Evolutionary conservation across 805 yeast genomes (phyloP), one percentile per base, ranked within the genome.

Genomic region (Metschnikowia rubicola): DNA sequence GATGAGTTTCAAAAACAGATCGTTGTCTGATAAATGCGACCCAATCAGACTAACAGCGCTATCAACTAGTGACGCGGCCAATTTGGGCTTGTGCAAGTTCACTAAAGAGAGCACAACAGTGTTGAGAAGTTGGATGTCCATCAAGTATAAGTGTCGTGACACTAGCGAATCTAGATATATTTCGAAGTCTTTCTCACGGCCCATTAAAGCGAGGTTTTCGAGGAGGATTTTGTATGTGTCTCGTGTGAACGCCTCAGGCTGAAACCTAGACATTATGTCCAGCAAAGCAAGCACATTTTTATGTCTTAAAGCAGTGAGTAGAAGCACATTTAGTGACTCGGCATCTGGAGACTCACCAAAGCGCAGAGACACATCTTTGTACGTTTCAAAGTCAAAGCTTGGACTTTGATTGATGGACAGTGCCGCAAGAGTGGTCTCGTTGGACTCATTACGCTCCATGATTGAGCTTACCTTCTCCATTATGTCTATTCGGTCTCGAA

Each of bases 301-400:
- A 49, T 70, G 69, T 43, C 70, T 54, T 8, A 66, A 51, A 1
- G 72, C 70, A 37, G 54, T 56, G 35, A 57, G 51, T 10, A 68
- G 53, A n/a, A 68, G 53, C 17, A 55, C 50, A 44, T 67, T 66
- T 30, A 51, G 52, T 3, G 63, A 61, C 29, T 55, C 61, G 10
- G 58, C 47, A 15, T 48, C 48, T 4, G 47, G 28, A 8, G 37
- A 38, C 7, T 46, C 44, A 8, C 45, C 49, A 35, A 55, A 56
- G 35, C 42, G 56, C 39, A 30, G 51, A 17, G 44, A 46, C 15
- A 61, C 52, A 44, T 54, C 58, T 12, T 49, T 43, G 48, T 59
- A 65, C 3, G 61, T 51, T 1, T 51, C 44, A 50, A 43, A 53
- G 30, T 63, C 54, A 42, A 70, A 65, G 10, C 39, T 37, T 4